phyloP scores from a whole-genome alignment of 257 asterid species.

The Ophiorrhiza pumila region DNA sequence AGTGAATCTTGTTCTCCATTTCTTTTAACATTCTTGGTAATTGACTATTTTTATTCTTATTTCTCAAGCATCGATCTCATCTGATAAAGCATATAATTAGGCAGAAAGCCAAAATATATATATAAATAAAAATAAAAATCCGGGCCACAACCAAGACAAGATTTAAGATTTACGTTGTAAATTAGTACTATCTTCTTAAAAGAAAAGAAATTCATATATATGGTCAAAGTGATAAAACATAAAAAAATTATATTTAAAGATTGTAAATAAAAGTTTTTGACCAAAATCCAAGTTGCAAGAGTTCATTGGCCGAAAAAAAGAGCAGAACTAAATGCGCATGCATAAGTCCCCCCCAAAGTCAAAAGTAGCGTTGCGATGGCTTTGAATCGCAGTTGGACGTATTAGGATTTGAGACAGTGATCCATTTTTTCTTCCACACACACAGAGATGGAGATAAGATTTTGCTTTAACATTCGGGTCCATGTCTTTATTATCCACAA shows the following conservation, averaged over 20 bases:
- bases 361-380: not conserved
- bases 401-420: not conserved
- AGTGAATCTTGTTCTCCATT: not conserved
- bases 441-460: constrained; percentile 3
- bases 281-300: not conserved
- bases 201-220: no score
- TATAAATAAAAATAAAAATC: no score
- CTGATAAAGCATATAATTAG: no score
- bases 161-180: no score
- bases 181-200: no score
- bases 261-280: not conserved
- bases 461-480: constrained; percentile 41
- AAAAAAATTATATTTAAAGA: not conserved
- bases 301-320: not conserved
- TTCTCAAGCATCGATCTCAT: not conserved
- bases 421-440: not conserved
- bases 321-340: not conserved
- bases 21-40: not conserved
- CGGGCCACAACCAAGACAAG: not conserved
- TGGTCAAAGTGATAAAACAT: no score
- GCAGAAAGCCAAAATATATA: no score
- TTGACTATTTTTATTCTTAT: not conserved
- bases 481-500: constrained; percentile 52
- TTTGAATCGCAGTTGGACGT: not conserved
- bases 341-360: not conserved